Base-by-base conservation (phyloP, 129 eudicot species). In the Flaveria linearis region DNA sequence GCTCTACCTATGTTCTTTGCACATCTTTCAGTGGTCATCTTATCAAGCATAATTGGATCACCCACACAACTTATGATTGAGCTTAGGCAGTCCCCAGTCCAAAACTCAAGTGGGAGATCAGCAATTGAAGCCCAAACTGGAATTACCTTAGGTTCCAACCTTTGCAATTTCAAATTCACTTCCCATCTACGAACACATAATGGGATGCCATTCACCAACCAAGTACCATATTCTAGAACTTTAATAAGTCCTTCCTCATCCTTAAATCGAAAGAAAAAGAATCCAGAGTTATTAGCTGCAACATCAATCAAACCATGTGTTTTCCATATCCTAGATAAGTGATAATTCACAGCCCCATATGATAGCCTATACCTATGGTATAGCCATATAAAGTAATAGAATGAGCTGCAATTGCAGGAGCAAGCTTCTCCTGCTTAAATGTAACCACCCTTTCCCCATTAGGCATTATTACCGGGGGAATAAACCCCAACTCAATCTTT, bases 81-180 rank as follows among this genome's bases (percentile, higher is more conserved):
- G 1, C 41, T 36, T 7, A 36, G 5, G 0, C 41, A 36, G 0
- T 30, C 36, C 5, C 1, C 50, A n/a, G 15, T 64, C 69, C 47
- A 64, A 0, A 5, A 12, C 5, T 64, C 69, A 0, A 64, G 3
- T 0, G 36, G 36, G 0, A 30, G 5, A 30, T 30, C 36, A 4
- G 3, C 5, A 30, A 30, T 30, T 0, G 1, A 14, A 1, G 8
- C 46, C 46, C 69, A 64, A 0, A 64, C 3, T 1, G 69, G 47
- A 30, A 64, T 0, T 0, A 0, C 0, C 1, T 28, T 33, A 4
- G 36, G n/a, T 1, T 64, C 69, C 1, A 17, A 23, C 4, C 16
- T 64, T 0, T 0, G 0, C 46, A 64, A 1, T 0, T 4, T 1
- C 0, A 28, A 0, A 0, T 20, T 9, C 1, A 5, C 3, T 14